These are phyloP conservation scores for Saccharum spontaneum DNA, from an alignment of 176 grass and related monocot species.

Conservation along the genomic window DNA sequence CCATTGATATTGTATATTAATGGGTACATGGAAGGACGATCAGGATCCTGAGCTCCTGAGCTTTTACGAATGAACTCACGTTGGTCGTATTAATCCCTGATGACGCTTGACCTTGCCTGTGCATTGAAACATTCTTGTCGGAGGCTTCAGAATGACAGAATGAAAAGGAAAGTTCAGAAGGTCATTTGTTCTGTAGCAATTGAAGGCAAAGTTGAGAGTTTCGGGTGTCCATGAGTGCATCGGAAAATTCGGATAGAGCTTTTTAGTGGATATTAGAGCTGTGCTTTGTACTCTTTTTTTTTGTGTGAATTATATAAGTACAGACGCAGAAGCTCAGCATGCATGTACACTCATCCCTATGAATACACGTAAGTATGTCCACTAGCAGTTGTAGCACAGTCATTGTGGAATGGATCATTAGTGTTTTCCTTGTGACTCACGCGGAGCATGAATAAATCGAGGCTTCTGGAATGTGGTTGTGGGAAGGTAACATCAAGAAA, in stretches of 20 bases:
- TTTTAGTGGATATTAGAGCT: not conserved
- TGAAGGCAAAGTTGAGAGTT: not conserved
- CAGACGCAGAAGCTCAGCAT: too few relatives aligned
- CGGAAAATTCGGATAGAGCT: not conserved
- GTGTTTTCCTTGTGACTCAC: not conserved
- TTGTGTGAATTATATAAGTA: too few relatives aligned
- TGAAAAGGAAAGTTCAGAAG: not conserved
- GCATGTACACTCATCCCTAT: too few relatives aligned
- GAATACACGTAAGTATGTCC: too few relatives aligned
- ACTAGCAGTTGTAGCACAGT: too few relatives aligned
- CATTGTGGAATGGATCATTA: too few relatives aligned
- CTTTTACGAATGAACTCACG: slow-evolving; percentile 16
- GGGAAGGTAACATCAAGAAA: not conserved
- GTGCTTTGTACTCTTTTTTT: not conserved
- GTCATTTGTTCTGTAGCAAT: not conserved
- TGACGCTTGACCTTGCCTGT: not conserved
- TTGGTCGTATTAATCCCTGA: slow-evolving; percentile 28
- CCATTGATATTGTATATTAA: slow-evolving; percentile 21
- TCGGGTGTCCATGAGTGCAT: not conserved
- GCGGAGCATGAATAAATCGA: not conserved
- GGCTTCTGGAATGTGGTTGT: not conserved
- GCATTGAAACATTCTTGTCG: slow-evolving; percentile 9
- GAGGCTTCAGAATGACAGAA: not conserved
- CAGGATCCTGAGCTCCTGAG: not conserved
- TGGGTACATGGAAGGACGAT: slow-evolving; percentile 15